Evolutionary conservation across 306 rosid species (phyloP), one percentile per base, ranked within the genome.

Genomic region (Rosa rugosa): DNA sequence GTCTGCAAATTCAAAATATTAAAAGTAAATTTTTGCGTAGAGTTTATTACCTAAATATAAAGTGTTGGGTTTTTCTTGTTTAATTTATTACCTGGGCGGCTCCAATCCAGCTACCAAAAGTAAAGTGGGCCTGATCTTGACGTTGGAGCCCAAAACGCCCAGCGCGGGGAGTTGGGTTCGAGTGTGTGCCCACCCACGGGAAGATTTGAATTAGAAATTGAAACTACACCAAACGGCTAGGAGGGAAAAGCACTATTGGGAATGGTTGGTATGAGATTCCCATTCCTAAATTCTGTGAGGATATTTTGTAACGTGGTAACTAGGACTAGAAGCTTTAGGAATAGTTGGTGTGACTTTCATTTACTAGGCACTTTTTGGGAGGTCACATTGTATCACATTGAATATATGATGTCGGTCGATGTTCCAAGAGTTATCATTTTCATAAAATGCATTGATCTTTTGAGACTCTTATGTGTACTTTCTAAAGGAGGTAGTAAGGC

Each of bases 181-280:
- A 41, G 49, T 67, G 71, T 41, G 27, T 40, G 71, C 27, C 27
- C 12, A 45, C 27, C 71, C 47, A 67, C 8, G 71, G 31, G 20
- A 17, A 67, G 14, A 12, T 40, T 40, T 67, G 27, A 67, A 67
- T 18, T 67, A 57, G 34, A 22, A 22, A 0, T 8, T 2, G 5
- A n/a, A 51, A 51, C 22, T 62, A 22, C 23, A 66, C 44, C 71
- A 66, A 62, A 66, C 71, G 71, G 71, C 71, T 66, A 8, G 71
- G 45, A 66, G 25, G 71, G 71, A 36, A 36, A 9, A 7, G 20
- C 12, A 4, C 6, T 8, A 1, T 17, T 8, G 46, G 18, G 47
- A 66, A 20, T 38, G 49, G 47, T 66, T 13, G 49, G 25, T 66
- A n/a, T 40, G 31, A 67, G 47, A 40, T 40, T 17, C 14, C 47